A percentile compares a stretch with the other conserved stretches of the same genome.
Evolutionary conservation across 1,139 yeast genomes (phyloP).

Genomic region (Meyerozyma smithsonii): DNA sequence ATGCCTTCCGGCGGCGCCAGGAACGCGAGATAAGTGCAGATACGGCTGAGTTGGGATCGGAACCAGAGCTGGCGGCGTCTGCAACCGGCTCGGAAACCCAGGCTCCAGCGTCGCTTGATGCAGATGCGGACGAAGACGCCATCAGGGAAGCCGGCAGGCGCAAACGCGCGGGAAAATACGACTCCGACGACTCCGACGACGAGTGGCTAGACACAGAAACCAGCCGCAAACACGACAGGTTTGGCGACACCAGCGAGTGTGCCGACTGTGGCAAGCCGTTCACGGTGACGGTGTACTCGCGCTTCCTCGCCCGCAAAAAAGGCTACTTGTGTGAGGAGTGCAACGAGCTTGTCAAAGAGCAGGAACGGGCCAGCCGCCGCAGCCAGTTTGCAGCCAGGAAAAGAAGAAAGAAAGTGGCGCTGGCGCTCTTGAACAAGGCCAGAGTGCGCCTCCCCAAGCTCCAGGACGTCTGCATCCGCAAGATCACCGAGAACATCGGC

Average conservation of each 20-base stretch:
- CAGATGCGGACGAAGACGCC: slow-evolving; percentile 6
- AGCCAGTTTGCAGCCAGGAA: slow-evolving; percentile 63
- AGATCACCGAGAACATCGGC: slow-evolving; percentile 68
- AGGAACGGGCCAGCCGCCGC: slow-evolving; percentile 42
- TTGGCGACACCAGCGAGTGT: slow-evolving; percentile 52
- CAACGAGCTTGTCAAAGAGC: slow-evolving; percentile 38
- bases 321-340: slow-evolving; percentile 70
- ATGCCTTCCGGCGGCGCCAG: slow-evolving; percentile 65
- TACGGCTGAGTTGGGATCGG: slow-evolving; percentile 13
- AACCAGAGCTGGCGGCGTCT: slow-evolving; percentile 5
- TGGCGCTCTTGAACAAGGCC: slow-evolving; percentile 71
- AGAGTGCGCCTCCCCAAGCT: slow-evolving; percentile 61
- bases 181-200: slow-evolving; percentile 21
- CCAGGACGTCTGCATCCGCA: slow-evolving; percentile 75
- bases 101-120: background rate
- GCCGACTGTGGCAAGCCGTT: slow-evolving; percentile 56
- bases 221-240: slow-evolving; percentile 20
- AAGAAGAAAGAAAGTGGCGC: slow-evolving; percentile 73
- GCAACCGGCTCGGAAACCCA: too few relatives aligned
- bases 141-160: slow-evolving; percentile 6
- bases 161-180: slow-evolving; percentile 5
- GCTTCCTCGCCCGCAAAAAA: slow-evolving; percentile 41
- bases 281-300: slow-evolving; percentile 60
- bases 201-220: slow-evolving; percentile 23
- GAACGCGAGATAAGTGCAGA: slow-evolving; percentile 12